Conservation (phyloP, 2,329 filamentous ascomycete species). For the Hymenoscyphus fraxineus region DNA sequence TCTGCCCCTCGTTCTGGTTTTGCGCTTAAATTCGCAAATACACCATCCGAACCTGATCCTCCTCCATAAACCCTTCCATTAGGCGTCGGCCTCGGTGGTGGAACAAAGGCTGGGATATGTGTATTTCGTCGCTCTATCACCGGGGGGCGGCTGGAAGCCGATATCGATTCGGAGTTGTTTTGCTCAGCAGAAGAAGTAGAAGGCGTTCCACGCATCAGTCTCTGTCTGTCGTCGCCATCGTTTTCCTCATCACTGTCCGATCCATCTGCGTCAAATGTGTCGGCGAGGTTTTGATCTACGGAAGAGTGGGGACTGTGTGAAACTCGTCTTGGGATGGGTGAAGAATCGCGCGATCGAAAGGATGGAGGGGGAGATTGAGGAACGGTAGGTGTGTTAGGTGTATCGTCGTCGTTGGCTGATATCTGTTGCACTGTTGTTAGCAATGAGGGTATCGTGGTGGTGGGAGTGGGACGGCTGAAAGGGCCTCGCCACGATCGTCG, state of each 20-base stretch:
- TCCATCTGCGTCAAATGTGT: constrained; percentile 84
- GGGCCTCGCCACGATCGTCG: constrained; percentile 13
- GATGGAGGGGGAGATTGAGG: constrained; percentile 67
- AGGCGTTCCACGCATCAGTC: constrained; percentile 68
- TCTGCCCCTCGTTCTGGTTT: constrained; percentile 79
- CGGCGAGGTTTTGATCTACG: constrained; percentile 79
- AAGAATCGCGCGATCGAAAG: constrained; percentile 81
- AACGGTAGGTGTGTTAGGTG: constrained; percentile 35
- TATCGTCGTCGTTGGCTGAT: constrained; percentile 54
- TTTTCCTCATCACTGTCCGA: constrained; percentile 69
- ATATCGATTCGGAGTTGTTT: constrained; percentile 32
- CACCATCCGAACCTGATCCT: constrained; percentile 81
- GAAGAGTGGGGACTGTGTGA: constrained; percentile 34
- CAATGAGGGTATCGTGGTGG: constrained; percentile 2
- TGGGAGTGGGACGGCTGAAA: constrained; percentile 17
- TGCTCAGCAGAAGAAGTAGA: constrained; percentile 30
- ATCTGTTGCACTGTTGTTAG: constrained; percentile 40
- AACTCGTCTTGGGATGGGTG: constrained; percentile 48
- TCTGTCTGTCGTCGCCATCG: constrained; percentile 76
- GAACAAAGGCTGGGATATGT: constrained; percentile 28
- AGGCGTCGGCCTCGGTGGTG: constrained; percentile 24
- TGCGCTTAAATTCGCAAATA: constrained; percentile 91
- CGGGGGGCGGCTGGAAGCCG: constrained; percentile 20
- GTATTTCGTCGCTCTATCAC: constrained; percentile 28
- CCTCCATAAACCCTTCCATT: constrained; percentile 59